These are phyloP conservation scores for Mucor piriformis DNA, from an alignment of 371 early-diverging fungal genomes.

Conservation along the genomic window DNA sequence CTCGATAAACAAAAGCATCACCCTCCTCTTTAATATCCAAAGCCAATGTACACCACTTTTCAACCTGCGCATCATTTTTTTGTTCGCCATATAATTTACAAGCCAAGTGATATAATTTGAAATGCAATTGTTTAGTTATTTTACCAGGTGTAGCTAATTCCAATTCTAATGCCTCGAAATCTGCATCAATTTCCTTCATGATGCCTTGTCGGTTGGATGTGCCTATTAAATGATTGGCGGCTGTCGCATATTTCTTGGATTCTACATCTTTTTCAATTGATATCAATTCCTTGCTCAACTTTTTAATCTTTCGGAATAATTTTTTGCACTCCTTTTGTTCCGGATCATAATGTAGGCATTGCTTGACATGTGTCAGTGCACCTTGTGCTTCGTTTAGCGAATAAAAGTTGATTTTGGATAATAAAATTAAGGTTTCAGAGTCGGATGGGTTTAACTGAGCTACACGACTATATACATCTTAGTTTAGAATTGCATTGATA, in stretches of 20 bases:
- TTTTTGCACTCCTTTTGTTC: constrained; percentile 86
- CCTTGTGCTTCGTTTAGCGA: constrained; percentile 70
- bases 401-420: constrained; percentile 79
- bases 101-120: constrained; percentile 59
- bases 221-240: constrained; percentile 67
- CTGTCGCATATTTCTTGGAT: constrained; percentile 66
- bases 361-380: constrained; percentile 74
- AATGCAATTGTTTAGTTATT: constrained; percentile 55
- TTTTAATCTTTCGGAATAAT: constrained; percentile 72
- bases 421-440: constrained; percentile 55
- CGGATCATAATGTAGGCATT: constrained; percentile 88
- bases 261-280: constrained; percentile 22
- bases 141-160: constrained; percentile 33
- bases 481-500: neutral
- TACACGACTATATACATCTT: constrained; percentile 59
- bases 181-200: constrained; percentile 52
- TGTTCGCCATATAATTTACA: constrained; percentile 62
- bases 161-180: constrained; percentile 36
- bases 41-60: constrained; percentile 59
- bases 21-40: constrained; percentile 64
- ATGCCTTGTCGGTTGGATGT: constrained; percentile 49
- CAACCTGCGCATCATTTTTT: constrained; percentile 6
- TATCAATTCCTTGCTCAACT: constrained; percentile 70
- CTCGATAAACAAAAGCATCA: constrained; percentile 72
- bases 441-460: constrained; percentile 71